Conservation (phyloP, 345 rosid species). For the Anastatica hierochuntica region DNA sequence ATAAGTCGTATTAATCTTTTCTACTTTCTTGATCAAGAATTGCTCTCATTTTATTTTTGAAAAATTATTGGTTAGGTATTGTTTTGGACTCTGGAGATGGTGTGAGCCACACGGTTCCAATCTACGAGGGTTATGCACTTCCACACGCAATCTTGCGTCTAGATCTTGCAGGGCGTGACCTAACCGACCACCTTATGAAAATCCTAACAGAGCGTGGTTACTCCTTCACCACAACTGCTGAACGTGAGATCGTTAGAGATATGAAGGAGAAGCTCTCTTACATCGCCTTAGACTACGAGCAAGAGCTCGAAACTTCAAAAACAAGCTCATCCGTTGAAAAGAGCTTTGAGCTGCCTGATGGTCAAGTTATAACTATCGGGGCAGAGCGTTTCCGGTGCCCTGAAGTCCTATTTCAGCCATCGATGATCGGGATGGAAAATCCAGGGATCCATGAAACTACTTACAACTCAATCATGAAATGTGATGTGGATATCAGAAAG, state of each 20-base stretch:
- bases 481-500: too few species aligned
- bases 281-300: constrained; percentile 62
- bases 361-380: constrained; percentile 62
- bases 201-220: constrained; percentile 55
- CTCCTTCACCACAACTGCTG: constrained; percentile 68
- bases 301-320: constrained; percentile 54
- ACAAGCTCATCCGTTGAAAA: constrained; percentile 54
- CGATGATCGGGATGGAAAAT: constrained; percentile 65
- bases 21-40: too few species aligned
- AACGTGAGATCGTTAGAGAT: constrained; percentile 62
- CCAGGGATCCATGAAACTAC: constrained; percentile 61
- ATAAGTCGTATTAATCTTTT: too few species aligned
- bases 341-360: constrained; percentile 62
- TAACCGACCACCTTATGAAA: constrained; percentile 56
- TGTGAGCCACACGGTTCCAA: too few species aligned
- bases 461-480: too few species aligned
- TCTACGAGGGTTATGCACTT: too few species aligned
- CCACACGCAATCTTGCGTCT: too few species aligned
- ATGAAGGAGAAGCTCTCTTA: constrained; percentile 61
- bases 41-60: too few species aligned
- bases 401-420: constrained; percentile 64
- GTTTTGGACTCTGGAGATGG: too few species aligned
- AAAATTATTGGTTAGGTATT: constrained; percentile 26
- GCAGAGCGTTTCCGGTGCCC: constrained; percentile 64
- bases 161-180: too few species aligned